Percentiles rank a stretch among this genome's conserved stretches.
phyloP scores from a whole-genome alignment of 2,329 filamentous ascomycete species.

The Chalara sp. region DNA sequence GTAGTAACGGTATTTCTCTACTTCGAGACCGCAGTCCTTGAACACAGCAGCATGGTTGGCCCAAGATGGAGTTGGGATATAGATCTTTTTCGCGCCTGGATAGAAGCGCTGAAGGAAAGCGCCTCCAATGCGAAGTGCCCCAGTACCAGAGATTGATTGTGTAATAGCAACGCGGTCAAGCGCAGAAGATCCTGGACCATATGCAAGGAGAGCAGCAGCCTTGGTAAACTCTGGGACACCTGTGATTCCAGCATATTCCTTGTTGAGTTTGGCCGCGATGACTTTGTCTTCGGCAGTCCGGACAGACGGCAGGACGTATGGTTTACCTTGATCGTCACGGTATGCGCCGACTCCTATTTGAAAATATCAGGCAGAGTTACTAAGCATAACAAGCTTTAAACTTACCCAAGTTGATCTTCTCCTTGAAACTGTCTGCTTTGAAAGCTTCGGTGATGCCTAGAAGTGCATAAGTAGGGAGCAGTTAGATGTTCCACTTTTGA shows the following conservation, averaged over 20 bases:
- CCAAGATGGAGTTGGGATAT: slow-evolving; percentile 94
- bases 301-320: slow-evolving; percentile 93
- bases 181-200: slow-evolving; percentile 71
- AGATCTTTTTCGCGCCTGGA: slow-evolving; percentile 88
- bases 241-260: slow-evolving; percentile 97
- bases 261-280: slow-evolving; percentile 72
- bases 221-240: slow-evolving; percentile 92
- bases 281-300: slow-evolving; percentile 83
- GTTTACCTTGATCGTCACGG: slow-evolving; percentile 96
- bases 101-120: slow-evolving; percentile 91
- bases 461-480: slow-evolving; percentile 22
- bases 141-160: slow-evolving; percentile 96
- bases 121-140: slow-evolving; percentile 88
- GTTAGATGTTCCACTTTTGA: slow-evolving; percentile 15
- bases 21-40: slow-evolving; percentile 82
- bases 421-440: slow-evolving; percentile 87
- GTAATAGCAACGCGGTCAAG: slow-evolving; percentile 83
- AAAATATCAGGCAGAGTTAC: too few relatives aligned
- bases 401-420: slow-evolving; percentile 96
- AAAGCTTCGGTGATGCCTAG: slow-evolving; percentile 92
- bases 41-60: slow-evolving; percentile 98
- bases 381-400: background rate
- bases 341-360: slow-evolving; percentile 86
- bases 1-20: slow-evolving; percentile 97
- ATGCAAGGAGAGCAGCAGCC: slow-evolving; percentile 84